Base-by-base conservation (phyloP, 2,329 filamentous ascomycete species). In the Fusarium sp. region DNA sequence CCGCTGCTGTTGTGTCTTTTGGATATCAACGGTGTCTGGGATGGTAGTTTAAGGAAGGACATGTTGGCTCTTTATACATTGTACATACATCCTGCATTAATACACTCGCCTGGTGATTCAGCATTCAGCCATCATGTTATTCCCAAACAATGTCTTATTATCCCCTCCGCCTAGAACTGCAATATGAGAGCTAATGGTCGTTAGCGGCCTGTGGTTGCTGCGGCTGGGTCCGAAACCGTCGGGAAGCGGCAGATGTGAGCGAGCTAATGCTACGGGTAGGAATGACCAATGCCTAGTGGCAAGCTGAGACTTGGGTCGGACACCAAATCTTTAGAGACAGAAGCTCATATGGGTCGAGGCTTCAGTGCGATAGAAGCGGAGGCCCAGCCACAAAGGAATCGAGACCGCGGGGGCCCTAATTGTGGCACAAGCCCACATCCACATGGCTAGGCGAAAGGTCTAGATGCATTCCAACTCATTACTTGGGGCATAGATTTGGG, bases 381-480 rank as follows among this genome's bases (percentile, higher is more conserved):
- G 54, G 18, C 54, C 34, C 34, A 58, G 54, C 54, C 54, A 58
- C 32, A 34, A 58, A 58, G 54, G 54, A 14, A 58, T 58, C 54
- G 20, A 58, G 54, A 13, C 54, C 54, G 13, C 34, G 30, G 30
- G 8, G 9, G 9, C 30, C 30, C 30, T 10, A 11, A 32, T 32
- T 32, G 30, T 32, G 30, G 30, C 30, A 32, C 30, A 32, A 11
- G 30, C 30, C 30, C 25, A 4, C 25, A 6, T 27, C 25, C 25
- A 27, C 25, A 27, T 27, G 25, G 25, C 6, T 27, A 27, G 25
- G 25, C 25, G 8, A 2, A 10, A 9, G 30, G 30, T 11, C 30
- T 32, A 32, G 30, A 32, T 10, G 30, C 30, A 10, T 32, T 32
- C 30, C 30, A 32, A 4, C 30, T 10, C 2, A 32, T 11, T 32